Base-by-base conservation (phyloP, 768 basidiomycete genomes). In the Agaricus bisporus region DNA sequence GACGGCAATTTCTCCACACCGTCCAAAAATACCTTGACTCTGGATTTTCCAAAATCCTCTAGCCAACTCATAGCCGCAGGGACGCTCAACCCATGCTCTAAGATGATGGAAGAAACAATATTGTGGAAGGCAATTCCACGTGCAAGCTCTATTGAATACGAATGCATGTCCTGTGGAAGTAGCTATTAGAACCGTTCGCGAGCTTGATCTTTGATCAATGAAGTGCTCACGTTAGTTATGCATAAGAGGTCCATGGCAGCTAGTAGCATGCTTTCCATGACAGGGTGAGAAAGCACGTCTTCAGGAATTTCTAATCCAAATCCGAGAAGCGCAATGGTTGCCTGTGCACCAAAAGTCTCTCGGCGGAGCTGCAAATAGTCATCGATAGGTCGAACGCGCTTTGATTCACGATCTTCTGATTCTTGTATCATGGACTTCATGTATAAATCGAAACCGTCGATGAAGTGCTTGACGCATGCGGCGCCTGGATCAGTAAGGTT, bases 261-360 rank as follows among this genome's bases (percentile, higher is more conserved):
- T 17, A 52, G 41, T 26, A 50, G 48, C 18, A 63, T 57, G 7
- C 48, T 51, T 22, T 54, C 25, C 18, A 63, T 49, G 1, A 49
- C 43, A 12, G 61, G 60, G 45, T 65, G 60, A 2, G 51, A 51
- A n/a, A 65, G 52, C 15, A 59, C 58, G 15, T 62, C 59, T 20
- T 58, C 57, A 1, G 62, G 64, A 5, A 66, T 50, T 38, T 63
- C 57, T n/a, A 66, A 47, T 6, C 58, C 59, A 25, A 64, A 59
- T 26, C 60, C 60, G 3, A 56, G 35, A 14, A 61, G 46, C 3
- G 57, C 43, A 14, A 58, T 57, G 15, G 58, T 58, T 4, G 63
- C 55, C 35, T 52, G 48, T 20, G 50, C 56, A 15, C 61, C 59
- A 29, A 59, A 56, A 12, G 59, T 64, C n/a, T 54, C 54, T 41